Evolutionary conservation across 331 rosid species (phyloP), one percentile per base, ranked within the genome.

Genomic region (Stylosanthes scabra): DNA sequence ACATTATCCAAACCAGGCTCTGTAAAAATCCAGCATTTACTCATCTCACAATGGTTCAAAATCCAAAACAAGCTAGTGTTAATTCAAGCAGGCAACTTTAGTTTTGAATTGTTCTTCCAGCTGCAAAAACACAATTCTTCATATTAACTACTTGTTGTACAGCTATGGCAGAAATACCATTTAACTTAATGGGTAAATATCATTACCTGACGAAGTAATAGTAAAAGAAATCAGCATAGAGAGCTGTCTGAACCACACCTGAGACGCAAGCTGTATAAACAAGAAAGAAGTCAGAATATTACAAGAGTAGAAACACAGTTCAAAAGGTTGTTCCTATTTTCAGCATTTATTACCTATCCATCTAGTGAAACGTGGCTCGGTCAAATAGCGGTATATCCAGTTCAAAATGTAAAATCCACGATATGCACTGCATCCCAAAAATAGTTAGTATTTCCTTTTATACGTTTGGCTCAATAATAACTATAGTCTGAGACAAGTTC

Each of bases 181-280:
- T 55, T 55, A 69, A 11, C 52, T 71, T 65, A 10, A 10, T 66
- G 50, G 41, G 55, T 47, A 40, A 42, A 58, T 14, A 25, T 31
- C 9, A 51, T 55, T 83, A 91, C 99, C 99, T 94, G 75, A 87
- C 69, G 74, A 86, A 95, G 80, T 95, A 95, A 86, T 88, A 95
- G 85, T 92, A 95, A 88, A 95, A 95, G 90, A 95, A 95, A 87
- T 95, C 99, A 29, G 92, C 97, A 76, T 95, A 95, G 49, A 95
- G 72, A 59, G 96, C 97, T 2, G 99, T 90, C 88, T 95, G 99
- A 83, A 92, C 87, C 82, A 92, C 85, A 65, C 99, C 97, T 1
- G 97, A 86, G 41, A 87, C 1, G 40, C 87, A 87, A 44, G 99
- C 99, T 95, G 79, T 83, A 78, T 69, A 65, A 71, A 47, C 67